Conservation (phyloP, 2,329 filamentous ascomycete genomes). For the Nothophaeocryptopus gaeumannii region DNA sequence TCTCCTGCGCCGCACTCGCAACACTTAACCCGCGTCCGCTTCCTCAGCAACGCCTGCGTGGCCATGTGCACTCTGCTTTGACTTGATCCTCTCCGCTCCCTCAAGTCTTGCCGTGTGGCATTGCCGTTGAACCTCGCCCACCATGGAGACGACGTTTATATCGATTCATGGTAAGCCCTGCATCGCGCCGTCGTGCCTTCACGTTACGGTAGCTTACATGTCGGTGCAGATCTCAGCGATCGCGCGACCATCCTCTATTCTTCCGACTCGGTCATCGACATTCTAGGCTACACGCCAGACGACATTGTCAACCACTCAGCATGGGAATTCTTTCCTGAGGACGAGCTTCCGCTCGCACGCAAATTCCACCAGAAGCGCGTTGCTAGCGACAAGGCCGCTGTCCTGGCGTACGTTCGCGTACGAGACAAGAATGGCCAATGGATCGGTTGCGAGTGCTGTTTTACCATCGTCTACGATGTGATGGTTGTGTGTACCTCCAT, state of each 20-base stretch:
- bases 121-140: constrained; percentile 5
- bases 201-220: not conserved
- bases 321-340: constrained; percentile 83
- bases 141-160: constrained; percentile 66
- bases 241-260: constrained; percentile 79
- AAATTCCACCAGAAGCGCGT: constrained; percentile 71
- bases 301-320: constrained; percentile 74
- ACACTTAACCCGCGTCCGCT: no score
- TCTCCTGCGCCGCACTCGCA: no score
- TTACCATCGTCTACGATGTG: constrained; percentile 84
- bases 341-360: constrained; percentile 73
- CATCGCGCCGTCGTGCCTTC: not conserved
- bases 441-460: constrained; percentile 82
- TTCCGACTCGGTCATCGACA: constrained; percentile 78
- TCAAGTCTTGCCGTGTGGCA: not conserved
- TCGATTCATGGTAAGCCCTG: constrained; percentile 74
- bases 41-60: no score
- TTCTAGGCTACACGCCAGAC: constrained; percentile 73
- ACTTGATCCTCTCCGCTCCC: not conserved
- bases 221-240: constrained; percentile 61
- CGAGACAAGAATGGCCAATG: constrained; percentile 66
- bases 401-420: constrained; percentile 75
- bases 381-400: constrained; percentile 77
- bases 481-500: constrained; percentile 80
- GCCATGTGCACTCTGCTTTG: no score